These are phyloP conservation scores for Rutstroemia sp. DNA, from an alignment of 2,329 filamentous ascomycete genomes.

Conservation along the genomic window DNA sequence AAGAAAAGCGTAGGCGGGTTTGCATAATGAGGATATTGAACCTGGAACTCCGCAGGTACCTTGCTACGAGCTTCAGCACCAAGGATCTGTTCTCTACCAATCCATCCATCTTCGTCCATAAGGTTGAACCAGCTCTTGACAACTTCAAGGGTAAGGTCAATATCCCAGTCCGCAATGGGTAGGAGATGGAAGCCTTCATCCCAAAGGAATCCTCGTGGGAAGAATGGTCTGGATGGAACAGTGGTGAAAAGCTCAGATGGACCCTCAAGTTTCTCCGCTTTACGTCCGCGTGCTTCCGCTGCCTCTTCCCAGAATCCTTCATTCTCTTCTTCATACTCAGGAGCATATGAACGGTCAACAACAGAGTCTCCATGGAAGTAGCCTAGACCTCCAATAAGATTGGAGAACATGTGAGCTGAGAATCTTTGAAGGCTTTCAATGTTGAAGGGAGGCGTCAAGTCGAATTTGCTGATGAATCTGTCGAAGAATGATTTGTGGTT, in stretches of 20 bases:
- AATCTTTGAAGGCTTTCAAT: slow-evolving; percentile 68
- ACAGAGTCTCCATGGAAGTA: slow-evolving; percentile 89
- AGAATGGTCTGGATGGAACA: slow-evolving; percentile 90
- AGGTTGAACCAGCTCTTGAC: slow-evolving; percentile 92
- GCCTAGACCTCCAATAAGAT: slow-evolving; percentile 86
- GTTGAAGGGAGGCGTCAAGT: slow-evolving; percentile 69
- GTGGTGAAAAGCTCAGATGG: slow-evolving; percentile 86
- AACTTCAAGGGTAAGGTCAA: slow-evolving; percentile 79
- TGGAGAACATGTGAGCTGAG: slow-evolving; percentile 86
- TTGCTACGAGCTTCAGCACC: slow-evolving; percentile 89
- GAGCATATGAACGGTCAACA: slow-evolving; percentile 84
- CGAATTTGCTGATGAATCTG: slow-evolving; percentile 66
- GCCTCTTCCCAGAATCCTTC: slow-evolving; percentile 95
- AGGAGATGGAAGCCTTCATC: slow-evolving; percentile 95
- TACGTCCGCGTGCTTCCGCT: slow-evolving; percentile 65
- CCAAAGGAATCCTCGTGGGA: slow-evolving; percentile 94
- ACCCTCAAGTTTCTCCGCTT: slow-evolving; percentile 63
- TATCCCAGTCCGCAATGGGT: slow-evolving; percentile 88
- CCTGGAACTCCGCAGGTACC: slow-evolving; percentile 85
- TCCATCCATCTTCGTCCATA: slow-evolving; percentile 97
- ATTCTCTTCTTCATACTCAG: slow-evolving; percentile 89
- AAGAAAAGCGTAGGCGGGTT: slow-evolving; percentile 95
- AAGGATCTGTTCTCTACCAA: slow-evolving; percentile 90
- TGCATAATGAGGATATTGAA: slow-evolving; percentile 94
- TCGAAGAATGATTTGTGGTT: slow-evolving; percentile 63